A percentile compares a stretch with the other conserved stretches of the same genome.
Evolutionary conservation across 1,139 yeast species (phyloP).

Genomic region (Geotrichum phurueaensis): DNA sequence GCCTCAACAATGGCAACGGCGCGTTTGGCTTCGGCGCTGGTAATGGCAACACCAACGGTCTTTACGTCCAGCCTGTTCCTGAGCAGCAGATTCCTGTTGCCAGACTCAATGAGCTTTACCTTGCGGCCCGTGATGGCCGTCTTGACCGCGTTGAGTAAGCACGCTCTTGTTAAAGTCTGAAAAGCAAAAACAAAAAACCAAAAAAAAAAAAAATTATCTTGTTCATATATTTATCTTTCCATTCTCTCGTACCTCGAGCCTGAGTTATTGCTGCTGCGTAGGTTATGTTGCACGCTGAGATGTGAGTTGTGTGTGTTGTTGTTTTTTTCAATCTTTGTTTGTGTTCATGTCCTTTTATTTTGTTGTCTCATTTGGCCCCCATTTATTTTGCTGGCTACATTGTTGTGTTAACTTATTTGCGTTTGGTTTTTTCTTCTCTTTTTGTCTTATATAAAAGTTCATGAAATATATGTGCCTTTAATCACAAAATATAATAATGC

Average conservation of each 20-base stretch:
- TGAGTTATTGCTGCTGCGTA: neutral
- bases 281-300: neutral
- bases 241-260: neutral
- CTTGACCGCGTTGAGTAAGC: constrained; percentile 39
- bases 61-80: neutral
- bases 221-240: neutral
- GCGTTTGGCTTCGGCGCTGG: neutral
- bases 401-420: neutral
- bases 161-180: neutral
- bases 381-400: neutral
- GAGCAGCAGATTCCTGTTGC: constrained; percentile 33
- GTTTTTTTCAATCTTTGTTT: neutral
- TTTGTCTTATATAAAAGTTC: neutral
- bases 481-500: neutral
- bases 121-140: constrained; percentile 46
- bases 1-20: neutral
- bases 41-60: neutral
- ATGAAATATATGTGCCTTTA: neutral
- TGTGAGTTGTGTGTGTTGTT: neutral
- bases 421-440: neutral
- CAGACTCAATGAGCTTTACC: constrained; percentile 43
- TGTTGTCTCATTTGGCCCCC: neutral
- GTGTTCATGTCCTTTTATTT: neutral
- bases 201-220: neutral
- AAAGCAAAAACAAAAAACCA: neutral